Percentiles rank a stretch among this genome's conserved stretches.
Evolutionary conservation across 1,139 yeast genomes (phyloP).

Genomic region (Yamadazyma siamensis): DNA sequence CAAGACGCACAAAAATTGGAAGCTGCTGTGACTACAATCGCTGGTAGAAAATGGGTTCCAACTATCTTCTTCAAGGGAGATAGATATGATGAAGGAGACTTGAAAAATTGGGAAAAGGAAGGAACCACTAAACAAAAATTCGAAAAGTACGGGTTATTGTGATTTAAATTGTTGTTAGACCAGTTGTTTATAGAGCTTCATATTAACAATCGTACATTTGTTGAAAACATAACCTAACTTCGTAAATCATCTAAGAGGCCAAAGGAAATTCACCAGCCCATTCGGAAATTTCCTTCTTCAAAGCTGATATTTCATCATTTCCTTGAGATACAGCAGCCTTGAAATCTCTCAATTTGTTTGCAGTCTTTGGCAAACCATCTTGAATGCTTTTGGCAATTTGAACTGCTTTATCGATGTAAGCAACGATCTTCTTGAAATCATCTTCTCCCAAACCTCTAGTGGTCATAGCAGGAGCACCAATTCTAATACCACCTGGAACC

Average conservation of each 20-base stretch:
- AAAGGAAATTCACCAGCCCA: conserved; percentile 97
- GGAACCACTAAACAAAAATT: conserved; percentile 44
- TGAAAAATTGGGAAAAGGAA: conserved; percentile 41
- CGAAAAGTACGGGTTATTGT: conserved; percentile 19
- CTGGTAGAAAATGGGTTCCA: conserved; percentile 72
- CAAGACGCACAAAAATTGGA: conserved; percentile 55
- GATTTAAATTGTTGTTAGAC: conserved; percentile 1
- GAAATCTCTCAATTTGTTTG: conserved; percentile 92
- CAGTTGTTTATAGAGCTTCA: not conserved
- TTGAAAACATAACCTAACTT: conserved; percentile 1
- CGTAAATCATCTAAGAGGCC: conserved; percentile 47
- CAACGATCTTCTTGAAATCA: conserved; percentile 80
- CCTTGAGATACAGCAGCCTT: conserved; percentile 73
- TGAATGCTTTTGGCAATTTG: conserved; percentile 76
- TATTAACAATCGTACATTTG: conserved; percentile 6
- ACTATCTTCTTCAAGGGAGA: conserved; percentile 65
- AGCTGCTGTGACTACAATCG: conserved; percentile 54
- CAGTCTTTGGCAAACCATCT: conserved; percentile 72
- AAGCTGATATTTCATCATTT: conserved; percentile 56
- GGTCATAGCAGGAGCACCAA: conserved; percentile 99
- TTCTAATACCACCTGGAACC: conserved; percentile 97
- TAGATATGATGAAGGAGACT: conserved; percentile 54
- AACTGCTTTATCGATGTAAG: conserved; percentile 81
- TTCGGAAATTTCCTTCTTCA: conserved; percentile 75
- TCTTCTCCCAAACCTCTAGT: conserved; percentile 91